phyloP scores from a whole-genome alignment of 306 rosid genomes.

The Castanospermum australe region DNA sequence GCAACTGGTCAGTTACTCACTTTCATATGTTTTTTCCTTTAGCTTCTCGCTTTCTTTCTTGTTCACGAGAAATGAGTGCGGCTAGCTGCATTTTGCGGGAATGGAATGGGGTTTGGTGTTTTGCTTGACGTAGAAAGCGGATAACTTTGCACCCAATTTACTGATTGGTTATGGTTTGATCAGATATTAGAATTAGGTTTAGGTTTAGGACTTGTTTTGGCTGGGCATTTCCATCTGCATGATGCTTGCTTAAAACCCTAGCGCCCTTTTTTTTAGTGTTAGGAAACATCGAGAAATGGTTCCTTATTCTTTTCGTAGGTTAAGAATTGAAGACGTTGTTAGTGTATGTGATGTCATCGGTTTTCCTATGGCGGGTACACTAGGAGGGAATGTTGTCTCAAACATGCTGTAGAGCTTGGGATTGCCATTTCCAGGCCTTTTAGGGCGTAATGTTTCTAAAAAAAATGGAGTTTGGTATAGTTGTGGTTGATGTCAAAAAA shows the following conservation, averaged over 20 bases:
- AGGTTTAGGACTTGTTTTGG: neutral
- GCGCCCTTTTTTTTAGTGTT: neutral
- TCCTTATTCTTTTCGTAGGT: neutral
- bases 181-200: constrained; percentile 19
- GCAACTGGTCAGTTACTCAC: constrained; percentile 71
- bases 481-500: neutral
- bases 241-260: constrained; percentile 25
- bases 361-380: neutral
- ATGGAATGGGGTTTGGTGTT: neutral
- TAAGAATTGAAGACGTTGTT: neutral
- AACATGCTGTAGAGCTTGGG: neutral
- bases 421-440: neutral
- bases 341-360: neutral
- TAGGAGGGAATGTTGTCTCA: neutral
- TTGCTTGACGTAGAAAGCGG: neutral
- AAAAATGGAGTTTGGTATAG: neutral
- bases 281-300: neutral
- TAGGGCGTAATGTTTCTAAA: neutral
- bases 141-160: neutral
- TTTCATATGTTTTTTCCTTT: neutral
- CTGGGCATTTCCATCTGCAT: neutral
- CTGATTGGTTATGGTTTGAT: neutral
- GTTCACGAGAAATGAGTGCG: neutral
- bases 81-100: neutral
- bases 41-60: neutral